Percentiles rank a stretch among this genome's conserved stretches.
Evolutionary conservation across 331 rosid genomes (phyloP).

Genomic region (Rhamnella rubrinervis): DNA sequence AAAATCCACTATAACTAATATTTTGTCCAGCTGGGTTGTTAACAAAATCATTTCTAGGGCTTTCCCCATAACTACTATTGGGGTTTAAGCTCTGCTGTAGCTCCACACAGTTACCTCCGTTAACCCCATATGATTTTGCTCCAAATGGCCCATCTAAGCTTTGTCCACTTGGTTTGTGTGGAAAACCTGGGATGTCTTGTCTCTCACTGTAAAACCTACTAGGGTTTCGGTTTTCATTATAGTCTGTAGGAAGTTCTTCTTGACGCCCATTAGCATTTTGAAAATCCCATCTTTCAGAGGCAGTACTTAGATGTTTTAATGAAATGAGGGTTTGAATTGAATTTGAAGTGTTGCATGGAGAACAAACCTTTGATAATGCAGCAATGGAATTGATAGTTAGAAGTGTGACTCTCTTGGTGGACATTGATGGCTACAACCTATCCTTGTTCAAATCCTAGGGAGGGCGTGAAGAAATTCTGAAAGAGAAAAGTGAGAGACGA

Average conservation of each 20-base stretch:
- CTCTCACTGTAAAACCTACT: neutral
- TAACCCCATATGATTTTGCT: neutral
- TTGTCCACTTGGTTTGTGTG: neutral
- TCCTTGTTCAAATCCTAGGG: too few relatives aligned
- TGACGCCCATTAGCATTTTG: constrained; percentile 6
- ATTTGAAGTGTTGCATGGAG: too few relatives aligned
- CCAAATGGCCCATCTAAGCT: neutral
- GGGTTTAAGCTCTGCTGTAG: neutral
- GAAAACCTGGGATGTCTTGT: neutral
- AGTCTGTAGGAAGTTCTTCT: neutral
- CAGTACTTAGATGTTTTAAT: too few relatives aligned
- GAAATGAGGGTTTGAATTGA: too few relatives aligned
- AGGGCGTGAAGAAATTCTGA: too few relatives aligned
- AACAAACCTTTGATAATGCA: too few relatives aligned
- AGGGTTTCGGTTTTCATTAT: constrained; percentile 6
- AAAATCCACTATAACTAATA: neutral
- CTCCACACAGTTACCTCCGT: neutral
- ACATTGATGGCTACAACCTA: too few relatives aligned
- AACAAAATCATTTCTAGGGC: neutral
- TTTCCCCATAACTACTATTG: neutral
- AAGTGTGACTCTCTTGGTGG: too few relatives aligned
- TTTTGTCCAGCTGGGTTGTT: constrained; percentile 2
- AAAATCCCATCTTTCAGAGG: too few relatives aligned
- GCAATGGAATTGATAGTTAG: too few relatives aligned
- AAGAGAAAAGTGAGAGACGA: too few relatives aligned